Evolutionary conservation across 306 rosid species (phyloP), one percentile per base, ranked within the genome.

Genomic region (Vicia sativa): DNA sequence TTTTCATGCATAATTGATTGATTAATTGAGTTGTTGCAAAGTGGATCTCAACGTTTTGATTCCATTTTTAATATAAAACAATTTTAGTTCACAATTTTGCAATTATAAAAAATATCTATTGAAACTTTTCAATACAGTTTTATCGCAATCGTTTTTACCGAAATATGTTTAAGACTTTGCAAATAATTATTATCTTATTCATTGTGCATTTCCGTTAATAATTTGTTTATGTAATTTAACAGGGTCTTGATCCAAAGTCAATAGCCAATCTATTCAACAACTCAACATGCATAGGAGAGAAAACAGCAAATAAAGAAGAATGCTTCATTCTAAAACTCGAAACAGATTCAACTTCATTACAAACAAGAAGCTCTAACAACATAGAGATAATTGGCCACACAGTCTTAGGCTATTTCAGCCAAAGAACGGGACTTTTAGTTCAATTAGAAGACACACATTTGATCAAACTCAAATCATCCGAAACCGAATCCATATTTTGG

Each of bases 171-270:
- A 25, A 25, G 3, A 28, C 6, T 4, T 28, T 28, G 5, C 6
- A 28, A 28, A 28, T 28, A 28, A 28, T 28, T 28, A 18, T 18
- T 15, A 14, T 14, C 6, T 8, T 18, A 11, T 50, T 3, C 2
- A 19, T 19, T 50, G 1, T 34, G 14, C 23, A 56, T 5, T 15
- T 43, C 0, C 12, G 14, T 76, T 71, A 19, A 67, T 53, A 77
- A 16, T 10, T 16, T n/a, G n/a, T 15, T n/a, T n/a, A 60, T 53
- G 39, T 4, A 14, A 7, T 14, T 4, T 14, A 44, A 52, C 96
- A 93, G 97, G 99, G 97, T 58, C 82, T 90, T 43, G 99, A 90
- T 85, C 99, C 99, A 52, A 88, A 73, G 71, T 80, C 95, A 13
- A 88, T 90, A 5, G 96, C 92, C 16, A 82, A 77, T 68, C 78